Evolutionary conservation across 2,329 filamentous ascomycete genomes (phyloP).

Genomic region (Cladophialophora yegresii): DNA sequence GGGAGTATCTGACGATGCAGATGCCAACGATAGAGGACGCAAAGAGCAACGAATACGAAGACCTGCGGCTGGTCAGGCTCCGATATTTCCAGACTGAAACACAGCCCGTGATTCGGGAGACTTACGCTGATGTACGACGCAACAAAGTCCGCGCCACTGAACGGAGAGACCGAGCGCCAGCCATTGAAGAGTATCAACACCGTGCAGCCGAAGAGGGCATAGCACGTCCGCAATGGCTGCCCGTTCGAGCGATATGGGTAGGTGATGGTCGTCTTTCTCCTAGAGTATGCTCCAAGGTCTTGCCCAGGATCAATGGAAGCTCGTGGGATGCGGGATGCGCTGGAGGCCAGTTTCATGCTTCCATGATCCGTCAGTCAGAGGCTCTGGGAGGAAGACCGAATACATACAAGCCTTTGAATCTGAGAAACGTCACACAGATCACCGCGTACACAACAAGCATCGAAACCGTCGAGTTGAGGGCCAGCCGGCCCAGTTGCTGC

Average conservation of each 20-base stretch:
- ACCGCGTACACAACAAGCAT: slow-evolving; percentile 15
- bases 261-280: background rate
- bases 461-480: slow-evolving; percentile 7
- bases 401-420: slow-evolving; percentile 11
- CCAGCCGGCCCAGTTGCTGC: slow-evolving; percentile 11
- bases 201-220: slow-evolving; percentile 8
- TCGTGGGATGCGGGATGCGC: background rate
- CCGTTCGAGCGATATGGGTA: slow-evolving; percentile 12
- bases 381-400: background rate
- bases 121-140: slow-evolving; percentile 14
- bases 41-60: slow-evolving; percentile 8
- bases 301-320: slow-evolving; percentile 1
- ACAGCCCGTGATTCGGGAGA: background rate
- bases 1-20: slow-evolving; percentile 10
- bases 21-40: slow-evolving; percentile 14
- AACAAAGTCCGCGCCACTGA: slow-evolving; percentile 10
- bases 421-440: slow-evolving; percentile 7
- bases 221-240: slow-evolving; percentile 12
- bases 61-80: slow-evolving; percentile 3
- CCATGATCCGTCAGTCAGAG: background rate
- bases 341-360: slow-evolving; percentile 6
- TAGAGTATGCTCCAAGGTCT: slow-evolving; percentile 7
- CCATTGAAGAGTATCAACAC: slow-evolving; percentile 12
- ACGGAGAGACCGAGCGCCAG: slow-evolving; percentile 9
- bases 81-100: background rate